These are phyloP conservation scores for Tuber indicum DNA, from an alignment of 495 filamentous ascomycete species.

Conservation along the genomic window DNA sequence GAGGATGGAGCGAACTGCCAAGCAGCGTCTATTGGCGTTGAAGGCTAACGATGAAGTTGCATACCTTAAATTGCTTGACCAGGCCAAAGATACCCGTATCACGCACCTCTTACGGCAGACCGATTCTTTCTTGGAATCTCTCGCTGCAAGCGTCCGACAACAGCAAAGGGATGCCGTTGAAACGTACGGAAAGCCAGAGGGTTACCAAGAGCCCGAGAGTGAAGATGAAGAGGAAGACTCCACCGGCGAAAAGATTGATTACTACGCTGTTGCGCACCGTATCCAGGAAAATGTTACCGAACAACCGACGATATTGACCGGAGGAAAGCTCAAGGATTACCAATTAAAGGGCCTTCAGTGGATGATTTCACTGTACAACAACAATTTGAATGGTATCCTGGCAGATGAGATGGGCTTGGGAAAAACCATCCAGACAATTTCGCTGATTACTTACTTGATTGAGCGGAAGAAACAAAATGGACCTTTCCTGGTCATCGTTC, in stretches of 20 bases:
- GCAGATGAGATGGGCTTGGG: constrained; percentile 99
- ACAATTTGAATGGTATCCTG: constrained; percentile 97
- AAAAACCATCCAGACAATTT: constrained; percentile 99
- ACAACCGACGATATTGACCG: constrained; percentile 79
- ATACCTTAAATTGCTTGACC: constrained; percentile 90
- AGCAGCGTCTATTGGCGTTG: constrained; percentile 97
- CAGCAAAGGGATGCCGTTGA: constrained; percentile 79
- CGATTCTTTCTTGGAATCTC: constrained; percentile 91
- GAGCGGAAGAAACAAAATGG: constrained; percentile 90
- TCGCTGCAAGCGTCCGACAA: constrained; percentile 82
- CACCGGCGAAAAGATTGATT: constrained; percentile 61
- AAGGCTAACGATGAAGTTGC: constrained; percentile 99
- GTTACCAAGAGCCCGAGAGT: constrained; percentile 54
- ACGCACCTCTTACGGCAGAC: constrained; percentile 93
- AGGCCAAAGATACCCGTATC: constrained; percentile 98
- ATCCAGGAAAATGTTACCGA: constrained; percentile 80
- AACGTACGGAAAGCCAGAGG: constrained; percentile 63
- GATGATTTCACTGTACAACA: constrained; percentile 99
- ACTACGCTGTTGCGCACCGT: constrained; percentile 95
- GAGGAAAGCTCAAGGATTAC: constrained; percentile 91
- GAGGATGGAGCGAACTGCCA: constrained; percentile 89
- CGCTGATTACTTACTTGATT: constrained; percentile 91
- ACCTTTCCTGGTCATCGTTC: constrained; percentile 93
- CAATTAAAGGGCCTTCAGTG: constrained; percentile 96
- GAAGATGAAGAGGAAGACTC: constrained; percentile 65